phyloP scores from a whole-genome alignment of 495 filamentous ascomycete genomes.

The Tuber microsphaerosporum region DNA sequence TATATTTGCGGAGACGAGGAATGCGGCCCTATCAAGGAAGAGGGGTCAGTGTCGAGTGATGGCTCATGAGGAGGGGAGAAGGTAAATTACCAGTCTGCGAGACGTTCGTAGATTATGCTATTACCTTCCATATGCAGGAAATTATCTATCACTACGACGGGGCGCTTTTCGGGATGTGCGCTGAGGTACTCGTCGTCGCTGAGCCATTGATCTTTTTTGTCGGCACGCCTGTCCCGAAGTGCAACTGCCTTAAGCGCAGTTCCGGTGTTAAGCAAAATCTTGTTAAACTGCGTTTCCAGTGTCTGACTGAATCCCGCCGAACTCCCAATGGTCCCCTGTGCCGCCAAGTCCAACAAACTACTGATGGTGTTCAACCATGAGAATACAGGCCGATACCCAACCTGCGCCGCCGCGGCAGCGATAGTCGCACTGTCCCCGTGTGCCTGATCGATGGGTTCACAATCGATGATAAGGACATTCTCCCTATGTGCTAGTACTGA shows the following conservation, averaged over 20 bases:
- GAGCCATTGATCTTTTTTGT: conserved; percentile 63
- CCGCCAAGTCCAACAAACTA: conserved; percentile 82
- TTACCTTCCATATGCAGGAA: conserved; percentile 72
- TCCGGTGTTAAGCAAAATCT: conserved; percentile 83
- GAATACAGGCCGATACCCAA: conserved; percentile 90
- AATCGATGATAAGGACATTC: conserved; percentile 83
- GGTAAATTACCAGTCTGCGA: conserved; percentile 62
- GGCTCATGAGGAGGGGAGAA: conserved; percentile 21
- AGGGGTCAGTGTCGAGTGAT: conserved; percentile 6
- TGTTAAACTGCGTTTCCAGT: conserved; percentile 78
- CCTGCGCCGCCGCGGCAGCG: conserved; percentile 66
- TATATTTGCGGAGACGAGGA: conserved; percentile 77
- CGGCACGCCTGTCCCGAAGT: conserved; percentile 52
- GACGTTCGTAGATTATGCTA: conserved; percentile 75
- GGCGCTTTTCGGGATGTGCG: conserved; percentile 73
- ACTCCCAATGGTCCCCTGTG: conserved; percentile 86
- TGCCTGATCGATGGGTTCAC: conserved; percentile 87
- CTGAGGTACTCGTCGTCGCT: conserved; percentile 85
- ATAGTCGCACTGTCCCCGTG: conserved; percentile 87
- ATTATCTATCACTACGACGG: conserved; percentile 89
- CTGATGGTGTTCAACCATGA: conserved; percentile 93
- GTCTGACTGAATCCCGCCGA: conserved; percentile 96
- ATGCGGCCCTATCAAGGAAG: conserved; percentile 55
- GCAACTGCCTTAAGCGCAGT: conserved; percentile 71
- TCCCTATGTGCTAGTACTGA: conserved; percentile 69